Evolutionary conservation across 78 protist species (phyloP), one percentile per base, ranked within the genome.

Genomic region (Polysphondylium violaceum): DNA sequence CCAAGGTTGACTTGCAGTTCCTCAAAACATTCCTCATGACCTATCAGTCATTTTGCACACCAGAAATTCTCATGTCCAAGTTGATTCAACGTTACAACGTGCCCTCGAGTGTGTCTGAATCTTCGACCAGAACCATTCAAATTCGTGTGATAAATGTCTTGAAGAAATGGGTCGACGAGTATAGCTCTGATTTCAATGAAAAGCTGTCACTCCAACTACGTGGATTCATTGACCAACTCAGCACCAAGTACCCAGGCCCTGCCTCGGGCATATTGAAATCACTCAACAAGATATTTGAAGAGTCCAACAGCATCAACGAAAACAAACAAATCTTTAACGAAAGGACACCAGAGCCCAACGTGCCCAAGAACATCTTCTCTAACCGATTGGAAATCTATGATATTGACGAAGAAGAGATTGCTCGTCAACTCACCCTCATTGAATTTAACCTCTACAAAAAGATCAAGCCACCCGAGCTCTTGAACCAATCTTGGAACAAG

Each of bases 401-500:
- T 31, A 47, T 68, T 8, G 81, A 75, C 35, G 91, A 72, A 27
- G 94, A 79, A 16, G 96, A 94, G n/a, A 68, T 94, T 25, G 96
- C 96, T 7, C 8, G 83, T 43, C 96, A 94, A 63, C n/a, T 94
- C 35, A 83, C 94, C 5, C 68, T 88, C 8, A 88, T 88, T 51
- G 96, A 94, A 55, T 94, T 86, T 75, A 90, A 78, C 56, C 60
- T 94, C 43, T 94, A 63, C 44, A 79, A 67, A 25, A 51, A 71
- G 65, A 94, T 94, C 53, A 86, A 94, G 65, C 93, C 95, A 56
- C 86, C 95, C 43, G 96, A 94, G 78, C 76, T 94, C 8, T 56
- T 92, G 19, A 94, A 94, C 23, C 96, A 92, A 47, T 53, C 87
- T 2, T 94, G 96, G 96, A 94, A 89, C 38, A 90, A 91, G 73